phyloP scores from a whole-genome alignment of 208 protist species.

The Leptomonas seymouri region DNA sequence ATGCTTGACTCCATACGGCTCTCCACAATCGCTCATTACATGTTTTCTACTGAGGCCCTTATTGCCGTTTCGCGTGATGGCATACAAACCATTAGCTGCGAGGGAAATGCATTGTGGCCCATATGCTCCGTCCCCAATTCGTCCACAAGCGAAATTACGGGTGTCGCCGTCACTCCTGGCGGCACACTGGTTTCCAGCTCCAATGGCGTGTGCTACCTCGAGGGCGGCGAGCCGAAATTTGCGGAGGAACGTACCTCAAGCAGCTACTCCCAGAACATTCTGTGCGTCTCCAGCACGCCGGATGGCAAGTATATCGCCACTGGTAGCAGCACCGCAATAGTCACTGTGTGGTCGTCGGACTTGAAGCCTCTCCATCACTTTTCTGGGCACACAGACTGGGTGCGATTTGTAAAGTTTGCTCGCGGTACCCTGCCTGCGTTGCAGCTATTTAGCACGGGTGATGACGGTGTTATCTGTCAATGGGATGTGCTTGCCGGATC shows the following conservation, averaged over 20 bases:
- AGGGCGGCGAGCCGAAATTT: slow-evolving; percentile 8
- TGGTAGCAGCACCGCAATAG: slow-evolving; percentile 51
- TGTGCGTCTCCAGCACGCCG: slow-evolving; percentile 68
- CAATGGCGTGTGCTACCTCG: slow-evolving; percentile 30
- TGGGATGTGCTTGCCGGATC: slow-evolving; percentile 72
- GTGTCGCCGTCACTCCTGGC: slow-evolving; percentile 39
- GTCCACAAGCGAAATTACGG: slow-evolving; percentile 56
- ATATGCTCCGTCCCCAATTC: slow-evolving; percentile 33
- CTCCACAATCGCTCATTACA: slow-evolving; percentile 51
- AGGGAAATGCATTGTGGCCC: slow-evolving; percentile 45
- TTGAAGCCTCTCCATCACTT: slow-evolving; percentile 63
- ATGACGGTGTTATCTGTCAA: slow-evolving; percentile 78
- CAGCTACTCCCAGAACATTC: slow-evolving; percentile 54
- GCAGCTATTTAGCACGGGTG: slow-evolving; percentile 80
- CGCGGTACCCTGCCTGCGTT: slow-evolving; percentile 30
- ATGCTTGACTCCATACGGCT: slow-evolving; percentile 57
- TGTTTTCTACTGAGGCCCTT: slow-evolving; percentile 62
- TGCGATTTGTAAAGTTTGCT: slow-evolving; percentile 82
- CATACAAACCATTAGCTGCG: slow-evolving; percentile 64
- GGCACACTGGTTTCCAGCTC: slow-evolving; percentile 35
- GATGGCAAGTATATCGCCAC: slow-evolving; percentile 70
- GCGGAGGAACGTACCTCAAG: slow-evolving; percentile 25
- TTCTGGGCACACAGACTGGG: slow-evolving; percentile 80
- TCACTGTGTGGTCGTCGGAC: slow-evolving; percentile 69
- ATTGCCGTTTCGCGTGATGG: slow-evolving; percentile 67